Conservation (phyloP, 192 early-diverging fungal species). For the Podila minutissima region DNA sequence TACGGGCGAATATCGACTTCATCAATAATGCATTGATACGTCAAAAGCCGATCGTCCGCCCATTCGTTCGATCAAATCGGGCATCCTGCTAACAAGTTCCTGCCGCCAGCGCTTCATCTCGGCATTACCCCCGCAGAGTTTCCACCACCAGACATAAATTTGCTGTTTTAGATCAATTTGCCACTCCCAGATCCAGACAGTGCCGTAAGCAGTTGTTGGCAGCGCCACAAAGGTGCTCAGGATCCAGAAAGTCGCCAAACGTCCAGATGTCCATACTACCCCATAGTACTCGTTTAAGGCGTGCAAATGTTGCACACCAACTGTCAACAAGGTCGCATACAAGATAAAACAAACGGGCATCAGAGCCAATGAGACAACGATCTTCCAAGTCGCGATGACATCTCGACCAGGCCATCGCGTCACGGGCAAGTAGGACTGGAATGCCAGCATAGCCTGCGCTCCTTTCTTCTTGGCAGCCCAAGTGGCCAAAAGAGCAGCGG, state of each 20-base stretch:
- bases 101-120: conserved; percentile 48
- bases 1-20: not conserved
- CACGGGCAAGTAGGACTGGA: conserved; percentile 55
- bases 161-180: conserved; percentile 48
- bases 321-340: conserved; percentile 28
- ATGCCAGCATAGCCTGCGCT: conserved; percentile 52
- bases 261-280: conserved; percentile 16
- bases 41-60: conserved; percentile 31
- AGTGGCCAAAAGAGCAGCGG: conserved; percentile 42
- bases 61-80: conserved; percentile 28
- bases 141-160: conserved; percentile 50
- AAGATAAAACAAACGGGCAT: conserved; percentile 45
- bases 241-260: conserved; percentile 26
- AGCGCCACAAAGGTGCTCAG: conserved; percentile 22
- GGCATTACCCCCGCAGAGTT: conserved; percentile 35
- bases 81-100: conserved; percentile 18
- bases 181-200: conserved; percentile 50
- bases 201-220: conserved; percentile 28
- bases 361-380: conserved; percentile 42
- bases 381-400: conserved; percentile 60
- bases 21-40: conserved; percentile 19
- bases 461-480: conserved; percentile 54
- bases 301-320: conserved; percentile 8
- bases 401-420: conserved; percentile 57
- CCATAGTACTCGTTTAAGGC: conserved; percentile 3